A percentile compares a stretch with the other conserved stretches of the same genome.
These are phyloP conservation scores for Aspergillus amoenus DNA, from an alignment of 2,329 filamentous ascomycete genomes.

Conservation along the genomic window DNA sequence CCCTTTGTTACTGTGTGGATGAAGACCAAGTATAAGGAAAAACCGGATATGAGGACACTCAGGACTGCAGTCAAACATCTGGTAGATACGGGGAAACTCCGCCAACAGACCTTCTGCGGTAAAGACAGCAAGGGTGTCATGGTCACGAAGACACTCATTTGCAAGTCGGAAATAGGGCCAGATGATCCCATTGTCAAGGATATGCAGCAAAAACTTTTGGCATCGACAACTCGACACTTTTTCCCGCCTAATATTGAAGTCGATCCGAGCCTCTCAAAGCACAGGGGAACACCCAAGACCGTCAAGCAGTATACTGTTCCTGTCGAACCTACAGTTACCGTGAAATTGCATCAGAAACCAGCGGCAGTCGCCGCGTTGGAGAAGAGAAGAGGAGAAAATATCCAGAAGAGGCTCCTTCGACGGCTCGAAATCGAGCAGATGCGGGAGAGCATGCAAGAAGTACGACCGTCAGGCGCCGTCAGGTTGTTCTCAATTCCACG, in stretches of 20 bases:
- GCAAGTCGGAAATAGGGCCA: conserved; percentile 46
- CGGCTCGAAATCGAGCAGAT: conserved; percentile 17
- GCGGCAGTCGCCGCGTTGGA: conserved; percentile 29
- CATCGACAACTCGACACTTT: conserved; percentile 43
- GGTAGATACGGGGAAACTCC: conserved; percentile 51
- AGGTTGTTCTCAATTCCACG: conserved; percentile 33
- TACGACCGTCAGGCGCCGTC: conserved; percentile 17
- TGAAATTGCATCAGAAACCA: conserved; percentile 39
- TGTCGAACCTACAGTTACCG: conserved; percentile 33
- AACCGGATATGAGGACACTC: conserved; percentile 55
- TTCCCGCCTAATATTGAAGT: conserved; percentile 46
- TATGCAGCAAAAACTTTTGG: conserved; percentile 52
- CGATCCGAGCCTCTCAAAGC: conserved; percentile 34
- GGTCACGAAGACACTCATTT: conserved; percentile 52
- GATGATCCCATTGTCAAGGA: conserved; percentile 47
- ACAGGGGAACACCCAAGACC: conserved; percentile 11
- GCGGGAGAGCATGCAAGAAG: conserved; percentile 2
- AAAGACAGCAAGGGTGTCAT: conserved; percentile 48
- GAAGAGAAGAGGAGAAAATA: conserved; percentile 24
- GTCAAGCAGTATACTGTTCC: conserved; percentile 23
- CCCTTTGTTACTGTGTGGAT: conserved; percentile 57
- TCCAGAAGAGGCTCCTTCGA: conserved; percentile 27
- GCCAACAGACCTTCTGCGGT: conserved; percentile 54
- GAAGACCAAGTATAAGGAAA: conserved; percentile 43
- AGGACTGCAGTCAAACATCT: conserved; percentile 51